Base-by-base conservation (phyloP, 2,329 filamentous ascomycete genomes). In the Epichloe bromicola region DNA sequence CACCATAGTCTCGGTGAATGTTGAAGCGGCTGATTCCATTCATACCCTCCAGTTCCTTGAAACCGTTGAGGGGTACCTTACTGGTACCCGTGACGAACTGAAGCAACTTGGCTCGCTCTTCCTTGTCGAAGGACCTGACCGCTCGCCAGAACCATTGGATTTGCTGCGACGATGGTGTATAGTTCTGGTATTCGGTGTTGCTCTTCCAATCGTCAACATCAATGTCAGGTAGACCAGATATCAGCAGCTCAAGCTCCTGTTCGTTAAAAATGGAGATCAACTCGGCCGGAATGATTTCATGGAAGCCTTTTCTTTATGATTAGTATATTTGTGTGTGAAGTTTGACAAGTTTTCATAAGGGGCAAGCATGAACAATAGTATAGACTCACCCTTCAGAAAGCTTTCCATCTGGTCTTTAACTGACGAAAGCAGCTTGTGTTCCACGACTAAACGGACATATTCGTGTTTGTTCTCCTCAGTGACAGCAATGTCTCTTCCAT, bases 141-240 rank as follows among this genome's bases (percentile, higher is more conserved):
- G 93, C 93, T 62, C 94, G 85, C 93, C 93, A 98, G 80, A 98
- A 98, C 93, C 93, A 98, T 67, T 97, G 90, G 53, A 98, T 95
- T 66, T 98, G 94, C 43, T 88, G 87, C 3, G 93, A 96, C 0
- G 90, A 91, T 34, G 88, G 85, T 4, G 82, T 88, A 72, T 98
- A 98, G 68, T 97, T 97, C 70, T 97, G 91, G 61, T 98, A 97
- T 65, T 98, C 94, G 2, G 91, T 95, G 69, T 96, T 95, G 70
- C 87, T 89, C 79, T 95, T 96, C 93, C 93, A 98, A 70, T 98
- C 93, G 63, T 98, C 93, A 40, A 97, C 82, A 60, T 98, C 91
- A 59, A 98, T 96, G 63, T 98, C 93, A 1, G 93, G 93, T 48
- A 98, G 77, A 64, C 93, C 93, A 48, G 93, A 98, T 63, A 98